These are phyloP conservation scores for Trametes versicolor DNA, from an alignment of 1,284 basidiomycete species.

Conservation along the genomic window DNA sequence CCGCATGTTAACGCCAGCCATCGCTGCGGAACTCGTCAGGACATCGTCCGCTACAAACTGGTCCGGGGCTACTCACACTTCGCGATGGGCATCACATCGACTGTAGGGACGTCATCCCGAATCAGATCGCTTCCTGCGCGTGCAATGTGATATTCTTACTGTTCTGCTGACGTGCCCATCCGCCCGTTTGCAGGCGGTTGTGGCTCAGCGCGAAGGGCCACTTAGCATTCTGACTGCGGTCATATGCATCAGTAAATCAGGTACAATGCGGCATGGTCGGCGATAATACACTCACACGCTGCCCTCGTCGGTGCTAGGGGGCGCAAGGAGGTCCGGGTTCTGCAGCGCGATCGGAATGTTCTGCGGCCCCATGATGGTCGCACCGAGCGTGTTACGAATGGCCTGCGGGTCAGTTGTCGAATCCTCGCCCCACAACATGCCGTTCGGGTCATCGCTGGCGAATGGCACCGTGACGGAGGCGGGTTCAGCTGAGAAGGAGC, in stretches of 20 bases:
- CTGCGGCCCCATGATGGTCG: conserved; percentile 63
- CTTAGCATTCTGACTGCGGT: conserved; percentile 63
- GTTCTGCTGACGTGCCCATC: conserved; percentile 79
- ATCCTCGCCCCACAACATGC: conserved; percentile 49
- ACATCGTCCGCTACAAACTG: neutral
- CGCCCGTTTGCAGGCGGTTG: conserved; percentile 74
- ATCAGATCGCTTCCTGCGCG: neutral
- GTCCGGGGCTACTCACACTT: conserved; percentile 49
- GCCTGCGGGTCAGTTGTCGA: conserved; percentile 44
- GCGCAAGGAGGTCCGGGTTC: conserved; percentile 72
- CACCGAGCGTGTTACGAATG: conserved; percentile 56
- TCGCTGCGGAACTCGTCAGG: conserved; percentile 46
- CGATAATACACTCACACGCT: conserved; percentile 55
- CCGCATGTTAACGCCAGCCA: conserved; percentile 78
- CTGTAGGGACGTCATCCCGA: conserved; percentile 47
- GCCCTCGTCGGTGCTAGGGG: conserved; percentile 73
- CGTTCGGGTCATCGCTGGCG: conserved; percentile 63
- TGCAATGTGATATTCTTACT: conserved; percentile 45
- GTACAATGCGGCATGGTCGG: neutral
- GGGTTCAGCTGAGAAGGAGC: conserved; percentile 21
- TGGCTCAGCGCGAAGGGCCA: conserved; percentile 78
- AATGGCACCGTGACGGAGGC: conserved; percentile 51
- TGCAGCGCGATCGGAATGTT: conserved; percentile 61
- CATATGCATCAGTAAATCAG: neutral
- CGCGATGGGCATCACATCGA: conserved; percentile 68